Conservation (phyloP, 2,329 filamentous ascomycete genomes). For the Aspergillus udagawae region DNA sequence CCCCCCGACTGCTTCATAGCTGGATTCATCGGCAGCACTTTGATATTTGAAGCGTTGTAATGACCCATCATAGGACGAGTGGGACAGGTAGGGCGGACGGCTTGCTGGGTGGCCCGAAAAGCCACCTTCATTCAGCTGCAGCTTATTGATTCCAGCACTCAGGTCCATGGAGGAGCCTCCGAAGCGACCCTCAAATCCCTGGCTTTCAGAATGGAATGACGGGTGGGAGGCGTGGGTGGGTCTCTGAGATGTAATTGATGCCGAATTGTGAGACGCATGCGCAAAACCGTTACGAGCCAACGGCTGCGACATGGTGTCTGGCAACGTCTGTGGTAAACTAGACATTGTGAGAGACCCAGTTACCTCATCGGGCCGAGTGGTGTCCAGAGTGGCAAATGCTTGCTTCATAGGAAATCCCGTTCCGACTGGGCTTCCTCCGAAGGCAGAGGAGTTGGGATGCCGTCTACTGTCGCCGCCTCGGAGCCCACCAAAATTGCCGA, state of each 20-base stretch:
- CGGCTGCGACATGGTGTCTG: constrained; percentile 26
- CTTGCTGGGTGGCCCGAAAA: constrained; percentile 30
- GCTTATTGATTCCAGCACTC: constrained; percentile 26
- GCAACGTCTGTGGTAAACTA: constrained; percentile 25
- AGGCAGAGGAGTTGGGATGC: constrained; percentile 28
- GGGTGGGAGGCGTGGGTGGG: constrained; percentile 36
- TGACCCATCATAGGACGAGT: constrained; percentile 44
- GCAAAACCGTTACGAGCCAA: constrained; percentile 24
- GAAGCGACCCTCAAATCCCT: constrained; percentile 30
- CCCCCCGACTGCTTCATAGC: constrained; percentile 23
- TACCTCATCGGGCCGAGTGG: constrained; percentile 26
- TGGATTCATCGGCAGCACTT: constrained; percentile 22
- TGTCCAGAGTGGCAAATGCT: constrained; percentile 27
- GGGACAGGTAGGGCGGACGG: constrained; percentile 27
- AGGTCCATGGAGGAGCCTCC: constrained; percentile 28
- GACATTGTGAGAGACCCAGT: constrained; percentile 25
- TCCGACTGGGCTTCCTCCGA: constrained; percentile 28
- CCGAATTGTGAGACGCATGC: constrained; percentile 34
- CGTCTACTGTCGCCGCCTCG: constrained; percentile 32
- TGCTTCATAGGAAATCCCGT: constrained; percentile 29
- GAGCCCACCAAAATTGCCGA: constrained; percentile 28
- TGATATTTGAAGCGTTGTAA: constrained; percentile 43
- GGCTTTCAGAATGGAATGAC: constrained; percentile 37
- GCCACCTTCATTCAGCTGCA: constrained; percentile 33
- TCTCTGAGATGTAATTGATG: constrained; percentile 29